phyloP scores from a whole-genome alignment of 2,329 filamentous ascomycete species.

The Ophiocordyceps robertsii region DNA sequence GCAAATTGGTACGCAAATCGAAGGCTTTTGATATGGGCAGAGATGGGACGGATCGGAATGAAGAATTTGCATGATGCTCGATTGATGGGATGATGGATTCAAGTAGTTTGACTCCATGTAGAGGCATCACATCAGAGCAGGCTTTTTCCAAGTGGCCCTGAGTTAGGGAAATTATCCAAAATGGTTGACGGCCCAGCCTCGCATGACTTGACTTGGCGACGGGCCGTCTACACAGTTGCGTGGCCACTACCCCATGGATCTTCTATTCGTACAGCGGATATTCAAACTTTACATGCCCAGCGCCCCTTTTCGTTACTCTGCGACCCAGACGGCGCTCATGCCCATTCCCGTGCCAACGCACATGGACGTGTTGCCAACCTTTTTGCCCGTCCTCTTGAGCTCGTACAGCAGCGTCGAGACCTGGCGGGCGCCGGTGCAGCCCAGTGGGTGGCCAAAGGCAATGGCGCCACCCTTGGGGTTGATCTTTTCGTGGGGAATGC shows the following conservation, averaged over 20 bases:
- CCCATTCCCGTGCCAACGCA: conserved; percentile 96
- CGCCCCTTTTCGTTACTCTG: conserved; percentile 46
- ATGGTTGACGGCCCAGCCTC: no score
- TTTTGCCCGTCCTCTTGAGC: conserved; percentile 69
- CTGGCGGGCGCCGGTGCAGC: conserved; percentile 87
- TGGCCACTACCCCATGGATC: neutral
- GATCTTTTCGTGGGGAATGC: conserved; percentile 71
- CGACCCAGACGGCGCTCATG: conserved; percentile 93
- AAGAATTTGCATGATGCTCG: neutral
- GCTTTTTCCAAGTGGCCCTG: no score
- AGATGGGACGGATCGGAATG: neutral
- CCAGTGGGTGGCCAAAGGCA: conserved; percentile 88
- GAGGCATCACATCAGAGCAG: no score
- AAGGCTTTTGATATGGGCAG: conserved; percentile 10
- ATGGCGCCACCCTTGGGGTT: conserved; percentile 97
- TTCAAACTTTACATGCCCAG: conserved; percentile 1
- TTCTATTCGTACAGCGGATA: conserved; percentile 13
- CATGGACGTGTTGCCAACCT: conserved; percentile 89
- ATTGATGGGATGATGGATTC: no score
- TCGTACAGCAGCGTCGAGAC: conserved; percentile 87
- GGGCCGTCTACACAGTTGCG: neutral
- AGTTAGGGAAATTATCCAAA: no score
- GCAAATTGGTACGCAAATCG: conserved; percentile 38
- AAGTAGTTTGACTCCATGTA: no score
- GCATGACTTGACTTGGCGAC: no score